Conservation (phyloP, 108 stramenopile genomes). For the Fistulifera pelliculosa region DNA sequence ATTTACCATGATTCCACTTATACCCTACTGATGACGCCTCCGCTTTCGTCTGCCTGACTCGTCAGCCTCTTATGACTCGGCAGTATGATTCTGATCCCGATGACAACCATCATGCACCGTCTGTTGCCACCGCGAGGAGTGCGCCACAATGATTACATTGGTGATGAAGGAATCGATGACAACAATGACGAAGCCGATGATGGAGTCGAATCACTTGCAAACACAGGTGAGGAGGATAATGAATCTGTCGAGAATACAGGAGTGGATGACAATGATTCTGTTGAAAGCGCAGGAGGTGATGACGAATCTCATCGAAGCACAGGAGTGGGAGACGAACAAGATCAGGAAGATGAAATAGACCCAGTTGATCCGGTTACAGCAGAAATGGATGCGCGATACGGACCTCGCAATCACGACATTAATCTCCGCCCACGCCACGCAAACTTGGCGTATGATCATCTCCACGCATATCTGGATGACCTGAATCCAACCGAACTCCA, state of each 20-base stretch:
- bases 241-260: constrained; percentile 1
- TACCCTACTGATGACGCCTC: not conserved
- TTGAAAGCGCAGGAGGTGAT: not conserved
- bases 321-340: no score
- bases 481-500: not conserved
- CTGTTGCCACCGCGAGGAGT: not conserved
- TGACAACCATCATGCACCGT: no score
- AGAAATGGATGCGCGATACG: not conserved
- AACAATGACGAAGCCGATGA: not conserved
- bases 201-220: not conserved
- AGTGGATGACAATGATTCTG: not conserved
- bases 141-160: not conserved
- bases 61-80: not conserved
- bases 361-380: not conserved
- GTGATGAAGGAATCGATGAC: not conserved
- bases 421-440: not conserved
- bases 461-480: not conserved
- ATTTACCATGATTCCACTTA: constrained; percentile 2
- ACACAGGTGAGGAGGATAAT: not conserved
- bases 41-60: not conserved
- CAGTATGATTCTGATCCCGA: not conserved
- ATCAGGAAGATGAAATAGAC: not conserved
- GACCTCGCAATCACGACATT: not conserved
- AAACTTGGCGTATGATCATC: not conserved
- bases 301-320: no score